These are phyloP conservation scores for Discostella stelligeroides DNA, from an alignment of 108 stramenopile genomes.

Conservation along the genomic window DNA sequence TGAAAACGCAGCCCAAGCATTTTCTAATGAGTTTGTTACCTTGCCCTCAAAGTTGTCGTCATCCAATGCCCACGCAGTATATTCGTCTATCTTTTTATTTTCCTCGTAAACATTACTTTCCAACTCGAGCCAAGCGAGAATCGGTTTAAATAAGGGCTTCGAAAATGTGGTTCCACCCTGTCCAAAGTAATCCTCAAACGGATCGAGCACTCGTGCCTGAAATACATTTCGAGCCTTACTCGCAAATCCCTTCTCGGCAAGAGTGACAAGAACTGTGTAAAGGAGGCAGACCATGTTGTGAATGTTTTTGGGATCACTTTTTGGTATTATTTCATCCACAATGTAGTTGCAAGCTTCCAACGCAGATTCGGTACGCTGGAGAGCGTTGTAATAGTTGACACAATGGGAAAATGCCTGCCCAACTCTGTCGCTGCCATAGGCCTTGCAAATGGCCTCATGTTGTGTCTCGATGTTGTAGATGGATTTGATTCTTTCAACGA, in stretches of 20 bases:
- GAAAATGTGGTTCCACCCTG: conserved; percentile 51
- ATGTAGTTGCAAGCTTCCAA: conserved; percentile 55
- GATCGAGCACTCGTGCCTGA: conserved; percentile 40
- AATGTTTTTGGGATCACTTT: conserved; percentile 58
- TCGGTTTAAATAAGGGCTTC: conserved; percentile 55
- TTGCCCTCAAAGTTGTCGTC: conserved; percentile 37
- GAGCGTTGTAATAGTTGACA: conserved; percentile 48
- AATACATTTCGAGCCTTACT: conserved; percentile 49
- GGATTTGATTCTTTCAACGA: conserved; percentile 39
- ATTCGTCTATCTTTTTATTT: conserved; percentile 48
- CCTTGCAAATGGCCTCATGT: conserved; percentile 49
- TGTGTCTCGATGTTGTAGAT: conserved; percentile 64
- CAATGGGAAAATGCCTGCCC: conserved; percentile 57
- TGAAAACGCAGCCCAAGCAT: conserved; percentile 32
- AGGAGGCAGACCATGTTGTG: conserved; percentile 60
- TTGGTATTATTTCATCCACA: conserved; percentile 55
- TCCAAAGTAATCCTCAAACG: conserved; percentile 54
- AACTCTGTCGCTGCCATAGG: conserved; percentile 65
- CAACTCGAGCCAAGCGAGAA: conserved; percentile 59
- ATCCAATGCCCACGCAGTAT: conserved; percentile 59
- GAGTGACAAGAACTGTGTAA: conserved; percentile 52
- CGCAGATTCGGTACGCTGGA: conserved; percentile 49
- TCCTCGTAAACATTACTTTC: conserved; percentile 29
- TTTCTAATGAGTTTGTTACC: conserved; percentile 15
- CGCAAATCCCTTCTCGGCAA: conserved; percentile 61